These are phyloP conservation scores for Areca catechu DNA, from an alignment of 176 grass and related monocot species.

Conservation along the genomic window DNA sequence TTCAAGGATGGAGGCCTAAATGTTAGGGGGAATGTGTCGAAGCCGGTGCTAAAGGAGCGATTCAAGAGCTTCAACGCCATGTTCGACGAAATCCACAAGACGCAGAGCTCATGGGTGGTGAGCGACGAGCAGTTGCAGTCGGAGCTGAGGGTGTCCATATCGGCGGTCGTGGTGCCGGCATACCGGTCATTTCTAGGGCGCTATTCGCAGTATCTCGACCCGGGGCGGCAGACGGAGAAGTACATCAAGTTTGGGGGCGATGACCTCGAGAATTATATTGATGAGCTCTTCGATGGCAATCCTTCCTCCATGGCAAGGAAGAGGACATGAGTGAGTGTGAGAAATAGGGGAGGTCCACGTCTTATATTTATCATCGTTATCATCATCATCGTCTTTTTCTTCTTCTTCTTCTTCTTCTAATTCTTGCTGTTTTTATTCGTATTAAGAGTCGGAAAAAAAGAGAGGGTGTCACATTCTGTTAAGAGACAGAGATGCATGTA, in stretches of 20 bases:
- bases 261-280: slow-evolving; percentile 2
- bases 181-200: slow-evolving; percentile 4
- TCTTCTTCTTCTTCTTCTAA: too few species aligned
- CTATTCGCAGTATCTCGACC: neutral
- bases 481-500: too few species aligned
- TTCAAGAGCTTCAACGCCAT: slow-evolving; percentile 6
- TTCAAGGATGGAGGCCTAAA: slow-evolving; percentile 14
- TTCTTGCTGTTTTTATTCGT: too few species aligned
- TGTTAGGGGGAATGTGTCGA: neutral
- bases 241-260: slow-evolving; percentile 2
- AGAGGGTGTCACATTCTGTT: too few species aligned
- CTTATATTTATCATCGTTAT: too few species aligned
- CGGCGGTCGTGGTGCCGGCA: slow-evolving; percentile 1
- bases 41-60: slow-evolving; percentile 8
- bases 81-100: slow-evolving; percentile 16
- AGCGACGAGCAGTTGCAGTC: slow-evolving; percentile 10
- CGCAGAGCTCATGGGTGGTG: slow-evolving; percentile 18
- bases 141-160: slow-evolving; percentile 4
- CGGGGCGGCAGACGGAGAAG: slow-evolving; percentile 1
- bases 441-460: too few species aligned
- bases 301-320: too few species aligned
- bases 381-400: too few species aligned
- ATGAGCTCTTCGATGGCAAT: neutral
- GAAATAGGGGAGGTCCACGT: too few species aligned
- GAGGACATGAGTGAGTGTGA: too few species aligned